Base-by-base conservation (phyloP, 176 grass and related monocot genomes). In the Pontederia paniculata region DNA sequence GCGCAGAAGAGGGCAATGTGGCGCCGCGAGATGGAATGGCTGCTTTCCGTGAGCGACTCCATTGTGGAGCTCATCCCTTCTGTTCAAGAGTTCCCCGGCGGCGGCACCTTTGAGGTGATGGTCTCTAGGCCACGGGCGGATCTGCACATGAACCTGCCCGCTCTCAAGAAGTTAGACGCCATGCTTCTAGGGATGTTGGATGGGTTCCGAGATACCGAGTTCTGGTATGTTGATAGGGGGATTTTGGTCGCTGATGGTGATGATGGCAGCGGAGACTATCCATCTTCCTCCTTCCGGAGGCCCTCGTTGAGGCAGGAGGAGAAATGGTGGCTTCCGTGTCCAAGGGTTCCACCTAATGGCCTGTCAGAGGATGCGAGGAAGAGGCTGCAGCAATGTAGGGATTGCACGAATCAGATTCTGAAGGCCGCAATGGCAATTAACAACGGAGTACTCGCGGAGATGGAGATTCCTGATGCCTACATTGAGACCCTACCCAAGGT, bases 91-190 rank as follows among this genome's bases (percentile, higher is more conserved):
- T 86, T 95, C 46, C 89, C 89, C 12, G 78, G 74, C 14, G 84
- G 84, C 14, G 89, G 84, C 3, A 80, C 82, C 15, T 95, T 95
- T 23, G 89, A 95, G 81, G 84, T 95, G 72, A 95, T 95, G 89
- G 76, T 89, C 22, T 84, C 89, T 10, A 77, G 84, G 13, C 84
- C 78, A 0, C 84, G 89, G 48, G 78, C 72, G 44, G 89, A 95
- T 70, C 78, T 95, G 43, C 74, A 88, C 89, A 95, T 95, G 84
- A 95, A 95, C 60, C 80, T 95, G 44, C 89, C 89, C 1, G 84
- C 89, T 1, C 82, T 95, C 46, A 95, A 66, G 81, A 95, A 89
- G 53, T 77, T 95, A 54, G 84, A 95, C 44, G 81, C 89, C 41
- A 95, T 95, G 84, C 74, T 95, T 45, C 78, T 95, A 55, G 62